phyloP scores from a whole-genome alignment of 2,329 filamentous ascomycete genomes.

The Ophiocordyceps camponoti-saundersi region DNA sequence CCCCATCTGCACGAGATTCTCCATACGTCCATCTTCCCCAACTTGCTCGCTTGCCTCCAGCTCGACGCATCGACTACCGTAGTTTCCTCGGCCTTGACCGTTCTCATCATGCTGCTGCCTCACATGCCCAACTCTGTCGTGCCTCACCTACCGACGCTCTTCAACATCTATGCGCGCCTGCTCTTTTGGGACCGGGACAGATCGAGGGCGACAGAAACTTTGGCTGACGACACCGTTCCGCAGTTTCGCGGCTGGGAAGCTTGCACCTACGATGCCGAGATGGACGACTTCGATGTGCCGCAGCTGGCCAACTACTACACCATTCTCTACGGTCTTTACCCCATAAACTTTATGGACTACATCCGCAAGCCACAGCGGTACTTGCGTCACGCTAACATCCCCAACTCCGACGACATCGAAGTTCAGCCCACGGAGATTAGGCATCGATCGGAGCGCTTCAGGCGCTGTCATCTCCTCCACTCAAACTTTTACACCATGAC shows the following conservation, averaged over 20 bases:
- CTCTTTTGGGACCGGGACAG: slow-evolving; percentile 58
- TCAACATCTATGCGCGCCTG: slow-evolving; percentile 65
- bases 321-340: slow-evolving; percentile 67
- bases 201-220: slow-evolving; percentile 19
- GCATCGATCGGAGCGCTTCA: slow-evolving; percentile 57
- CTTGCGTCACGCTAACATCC: slow-evolving; percentile 54
- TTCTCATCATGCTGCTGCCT: slow-evolving; percentile 65
- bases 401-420: slow-evolving; percentile 56
- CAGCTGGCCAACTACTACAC: slow-evolving; percentile 64
- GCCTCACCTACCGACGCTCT: slow-evolving; percentile 52
- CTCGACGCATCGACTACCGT: slow-evolving; percentile 62
- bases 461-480: slow-evolving; percentile 57
- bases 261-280: slow-evolving; percentile 41
- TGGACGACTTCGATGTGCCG: slow-evolving; percentile 43
- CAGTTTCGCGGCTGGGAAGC: slow-evolving; percentile 40
- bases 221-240: slow-evolving; percentile 21
- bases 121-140: slow-evolving; percentile 61
- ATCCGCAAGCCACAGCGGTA: slow-evolving; percentile 69
- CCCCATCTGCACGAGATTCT: slow-evolving; percentile 61
- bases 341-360: slow-evolving; percentile 75
- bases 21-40: slow-evolving; percentile 54
- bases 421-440: slow-evolving; percentile 64
- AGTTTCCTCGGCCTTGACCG: slow-evolving; percentile 58
- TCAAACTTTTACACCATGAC: slow-evolving; percentile 74
- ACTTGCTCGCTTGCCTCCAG: slow-evolving; percentile 57